phyloP scores from a whole-genome alignment of 1,284 basidiomycete genomes.

The Anthracocystis panici-leucophaei region DNA sequence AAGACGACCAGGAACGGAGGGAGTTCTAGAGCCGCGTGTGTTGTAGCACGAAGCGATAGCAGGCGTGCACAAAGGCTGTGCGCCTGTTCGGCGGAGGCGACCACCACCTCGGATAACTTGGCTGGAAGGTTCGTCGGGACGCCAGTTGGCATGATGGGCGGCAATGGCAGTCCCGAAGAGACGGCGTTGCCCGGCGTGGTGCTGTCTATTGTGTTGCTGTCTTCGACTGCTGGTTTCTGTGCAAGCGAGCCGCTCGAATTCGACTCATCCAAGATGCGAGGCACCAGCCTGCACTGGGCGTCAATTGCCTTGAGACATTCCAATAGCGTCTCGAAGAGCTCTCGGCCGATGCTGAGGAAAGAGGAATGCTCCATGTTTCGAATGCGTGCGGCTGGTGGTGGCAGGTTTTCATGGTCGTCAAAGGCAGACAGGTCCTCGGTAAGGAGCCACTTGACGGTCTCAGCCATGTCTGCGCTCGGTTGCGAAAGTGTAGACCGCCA shows the following conservation, averaged over 20 bases:
- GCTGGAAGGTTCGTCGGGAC: slow-evolving; percentile 71
- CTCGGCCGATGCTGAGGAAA: slow-evolving; percentile 77
- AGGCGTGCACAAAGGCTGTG: slow-evolving; percentile 84
- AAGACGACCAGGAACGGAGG: slow-evolving; percentile 84
- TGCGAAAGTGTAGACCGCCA: slow-evolving; percentile 26
- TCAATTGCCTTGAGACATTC: slow-evolving; percentile 80
- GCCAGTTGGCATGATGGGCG: slow-evolving; percentile 47
- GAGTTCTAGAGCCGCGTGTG: slow-evolving; percentile 80
- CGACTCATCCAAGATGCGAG: slow-evolving; percentile 75
- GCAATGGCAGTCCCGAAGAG: slow-evolving; percentile 6
- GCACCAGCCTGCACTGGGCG: slow-evolving; percentile 76
- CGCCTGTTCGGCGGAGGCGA: slow-evolving; percentile 83
- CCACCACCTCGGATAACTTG: slow-evolving; percentile 78
- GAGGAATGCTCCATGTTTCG: slow-evolving; percentile 78
- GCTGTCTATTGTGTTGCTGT: neutral
- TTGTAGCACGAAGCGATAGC: slow-evolving; percentile 76
- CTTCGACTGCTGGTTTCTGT: neutral
- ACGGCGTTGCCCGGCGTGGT: neutral
- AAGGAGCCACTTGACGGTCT: slow-evolving; percentile 64
- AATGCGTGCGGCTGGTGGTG: slow-evolving; percentile 68
- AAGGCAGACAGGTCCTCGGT: slow-evolving; percentile 30
- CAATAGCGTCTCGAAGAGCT: slow-evolving; percentile 78
- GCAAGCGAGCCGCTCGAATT: neutral
- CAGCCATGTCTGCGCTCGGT: slow-evolving; percentile 23
- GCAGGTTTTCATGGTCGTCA: slow-evolving; percentile 35